Evolutionary conservation across 139 green algal genomes (phyloP).

Genomic region (Dunaliella primolecta): DNA sequence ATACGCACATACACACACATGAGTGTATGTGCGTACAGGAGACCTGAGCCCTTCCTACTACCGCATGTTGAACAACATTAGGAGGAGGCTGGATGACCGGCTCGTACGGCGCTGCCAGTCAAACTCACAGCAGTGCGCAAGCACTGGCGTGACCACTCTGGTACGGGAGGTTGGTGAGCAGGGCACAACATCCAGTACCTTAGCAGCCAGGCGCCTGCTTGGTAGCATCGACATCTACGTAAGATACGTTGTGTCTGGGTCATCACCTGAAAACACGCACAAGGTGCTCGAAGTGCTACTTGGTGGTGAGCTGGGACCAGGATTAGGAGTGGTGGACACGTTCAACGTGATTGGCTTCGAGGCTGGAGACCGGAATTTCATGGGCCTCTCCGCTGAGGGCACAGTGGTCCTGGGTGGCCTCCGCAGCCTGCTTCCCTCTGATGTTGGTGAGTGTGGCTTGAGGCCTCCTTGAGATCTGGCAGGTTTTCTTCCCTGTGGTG

Average conservation of each 20-base stretch:
- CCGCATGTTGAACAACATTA: background rate
- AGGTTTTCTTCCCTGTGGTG: too few species aligned
- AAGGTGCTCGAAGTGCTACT: background rate
- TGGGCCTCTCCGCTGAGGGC: background rate
- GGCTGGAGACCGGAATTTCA: background rate
- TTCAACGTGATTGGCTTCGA: background rate
- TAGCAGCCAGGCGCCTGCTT: too few species aligned
- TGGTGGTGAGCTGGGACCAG: background rate
- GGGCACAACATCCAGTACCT: too few species aligned
- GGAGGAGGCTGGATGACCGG: background rate
- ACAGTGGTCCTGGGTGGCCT: background rate
- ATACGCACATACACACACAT: background rate
- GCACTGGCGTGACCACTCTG: background rate
- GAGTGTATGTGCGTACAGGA: too few species aligned
- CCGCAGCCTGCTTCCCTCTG: background rate
- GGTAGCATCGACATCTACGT: background rate
- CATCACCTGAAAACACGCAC: background rate
- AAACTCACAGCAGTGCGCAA: background rate
- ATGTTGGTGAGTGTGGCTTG: background rate
- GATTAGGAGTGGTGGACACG: background rate
- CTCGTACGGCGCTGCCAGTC: background rate
- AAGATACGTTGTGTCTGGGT: background rate
- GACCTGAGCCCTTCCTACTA: background rate
- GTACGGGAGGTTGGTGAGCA: background rate
- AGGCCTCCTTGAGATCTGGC: too few species aligned